phyloP scores from a whole-genome alignment of 73 alveolate genomes.

The Paramecium primaurelia region DNA sequence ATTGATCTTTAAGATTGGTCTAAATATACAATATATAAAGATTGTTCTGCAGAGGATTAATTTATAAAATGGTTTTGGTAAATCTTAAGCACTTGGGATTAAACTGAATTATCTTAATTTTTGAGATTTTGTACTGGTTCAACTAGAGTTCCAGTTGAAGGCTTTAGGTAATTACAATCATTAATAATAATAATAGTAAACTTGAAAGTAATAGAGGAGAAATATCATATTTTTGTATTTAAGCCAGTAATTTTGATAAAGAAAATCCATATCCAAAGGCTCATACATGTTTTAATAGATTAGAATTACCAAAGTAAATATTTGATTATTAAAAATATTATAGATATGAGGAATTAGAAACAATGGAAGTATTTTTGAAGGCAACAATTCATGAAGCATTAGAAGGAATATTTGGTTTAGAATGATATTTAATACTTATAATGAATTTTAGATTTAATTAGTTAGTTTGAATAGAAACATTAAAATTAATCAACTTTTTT shows the following conservation, averaged over 20 bases:
- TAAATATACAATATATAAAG: slow-evolving; percentile 80
- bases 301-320: slow-evolving; percentile 85
- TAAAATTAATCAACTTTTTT: background rate
- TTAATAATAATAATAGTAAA: background rate
- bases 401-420: slow-evolving; percentile 21
- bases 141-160: slow-evolving; percentile 92
- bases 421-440: background rate
- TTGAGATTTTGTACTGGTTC: slow-evolving; percentile 95
- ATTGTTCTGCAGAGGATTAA: slow-evolving; percentile 66
- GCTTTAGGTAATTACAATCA: slow-evolving; percentile 69
- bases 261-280: slow-evolving; percentile 89
- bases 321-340: background rate
- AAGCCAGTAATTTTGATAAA: slow-evolving; percentile 65
- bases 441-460: background rate
- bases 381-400: slow-evolving; percentile 27
- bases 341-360: slow-evolving; percentile 59
- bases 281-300: slow-evolving; percentile 95
- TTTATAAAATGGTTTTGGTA: slow-evolving; percentile 86
- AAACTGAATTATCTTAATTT: slow-evolving; percentile 80
- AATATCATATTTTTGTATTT: slow-evolving; percentile 78
- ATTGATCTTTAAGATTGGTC: slow-evolving; percentile 92
- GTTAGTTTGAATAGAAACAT: background rate
- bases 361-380: background rate
- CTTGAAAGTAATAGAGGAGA: slow-evolving; percentile 91
- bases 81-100: slow-evolving; percentile 69